Conservation (phyloP, 306 rosid species). For the Prosopis cineraria region DNA sequence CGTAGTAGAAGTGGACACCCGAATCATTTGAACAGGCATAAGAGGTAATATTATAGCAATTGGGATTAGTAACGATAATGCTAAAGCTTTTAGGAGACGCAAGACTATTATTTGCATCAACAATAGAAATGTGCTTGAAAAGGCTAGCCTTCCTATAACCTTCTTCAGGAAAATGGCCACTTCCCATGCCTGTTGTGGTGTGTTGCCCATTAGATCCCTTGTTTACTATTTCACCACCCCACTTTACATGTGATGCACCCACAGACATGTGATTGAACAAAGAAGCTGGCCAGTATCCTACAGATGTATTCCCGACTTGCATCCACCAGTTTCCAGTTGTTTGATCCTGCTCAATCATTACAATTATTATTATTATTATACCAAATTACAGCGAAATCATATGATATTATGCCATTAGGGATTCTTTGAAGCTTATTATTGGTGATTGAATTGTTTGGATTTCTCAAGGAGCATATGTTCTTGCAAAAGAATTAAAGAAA, state of each 20-base stretch:
- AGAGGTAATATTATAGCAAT: not conserved
- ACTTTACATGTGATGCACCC: not conserved
- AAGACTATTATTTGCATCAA: not conserved
- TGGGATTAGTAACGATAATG: not conserved
- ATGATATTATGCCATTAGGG: too few relatives aligned
- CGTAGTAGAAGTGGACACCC: not conserved
- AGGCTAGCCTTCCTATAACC: not conserved
- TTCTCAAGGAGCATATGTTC: too few relatives aligned
- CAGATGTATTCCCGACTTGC: not conserved
- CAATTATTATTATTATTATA: too few relatives aligned
- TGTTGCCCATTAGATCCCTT: not conserved
- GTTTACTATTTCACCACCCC: not conserved
- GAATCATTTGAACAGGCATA: not conserved
- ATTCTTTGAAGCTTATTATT: too few relatives aligned
- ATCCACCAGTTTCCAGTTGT: not conserved
- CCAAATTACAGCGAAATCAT: too few relatives aligned
- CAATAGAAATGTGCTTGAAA: not conserved
- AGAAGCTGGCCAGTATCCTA: not conserved
- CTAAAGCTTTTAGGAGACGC: not conserved
- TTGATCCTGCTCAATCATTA: not conserved
- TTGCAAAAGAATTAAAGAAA: too few relatives aligned
- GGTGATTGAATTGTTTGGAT: too few relatives aligned
- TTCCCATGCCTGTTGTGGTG: not conserved
- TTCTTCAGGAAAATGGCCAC: not conserved
- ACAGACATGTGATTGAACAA: not conserved